Conservation (phyloP, 768 basidiomycete species). For the Cantharellus anzutake region DNA sequence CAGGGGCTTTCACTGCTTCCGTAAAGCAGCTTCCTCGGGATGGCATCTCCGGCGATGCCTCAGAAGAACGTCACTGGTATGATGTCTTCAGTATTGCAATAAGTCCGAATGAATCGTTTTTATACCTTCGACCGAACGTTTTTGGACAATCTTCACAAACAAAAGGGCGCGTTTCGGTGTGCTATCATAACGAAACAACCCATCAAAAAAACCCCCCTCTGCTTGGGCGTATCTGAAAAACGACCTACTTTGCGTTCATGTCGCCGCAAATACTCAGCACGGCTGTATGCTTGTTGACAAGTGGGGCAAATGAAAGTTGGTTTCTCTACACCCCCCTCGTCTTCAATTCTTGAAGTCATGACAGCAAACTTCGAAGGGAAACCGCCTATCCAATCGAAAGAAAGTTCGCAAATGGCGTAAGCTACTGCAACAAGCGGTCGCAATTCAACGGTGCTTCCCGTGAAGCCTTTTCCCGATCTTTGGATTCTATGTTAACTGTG, state of each 20-base stretch:
- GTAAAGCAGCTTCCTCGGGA: not conserved
- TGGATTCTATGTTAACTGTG: no score
- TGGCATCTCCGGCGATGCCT: constrained; percentile 19
- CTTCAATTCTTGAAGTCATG: no score
- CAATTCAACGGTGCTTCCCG: no score
- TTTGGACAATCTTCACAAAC: constrained; percentile 19
- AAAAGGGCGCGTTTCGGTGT: constrained; percentile 20
- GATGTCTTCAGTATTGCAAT: not conserved
- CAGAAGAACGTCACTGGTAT: constrained; percentile 18
- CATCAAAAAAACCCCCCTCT: not conserved
- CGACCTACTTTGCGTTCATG: constrained; percentile 19
- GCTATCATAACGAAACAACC: constrained; percentile 10
- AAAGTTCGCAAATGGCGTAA: no score
- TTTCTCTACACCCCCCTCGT: not conserved
- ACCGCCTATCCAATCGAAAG: no score
- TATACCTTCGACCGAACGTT: constrained; percentile 20
- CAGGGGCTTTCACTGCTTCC: not conserved
- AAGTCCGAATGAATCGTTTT: not conserved
- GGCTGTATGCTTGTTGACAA: constrained; percentile 15
- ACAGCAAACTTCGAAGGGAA: no score
- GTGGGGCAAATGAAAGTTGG: not conserved
- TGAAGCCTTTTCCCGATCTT: no score
- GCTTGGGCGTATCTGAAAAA: not conserved
- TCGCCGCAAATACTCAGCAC: constrained; percentile 21
- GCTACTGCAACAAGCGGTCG: no score